Evolutionary conservation across 108 stramenopile genomes (phyloP).

Genomic region (Fragilaria radians): DNA sequence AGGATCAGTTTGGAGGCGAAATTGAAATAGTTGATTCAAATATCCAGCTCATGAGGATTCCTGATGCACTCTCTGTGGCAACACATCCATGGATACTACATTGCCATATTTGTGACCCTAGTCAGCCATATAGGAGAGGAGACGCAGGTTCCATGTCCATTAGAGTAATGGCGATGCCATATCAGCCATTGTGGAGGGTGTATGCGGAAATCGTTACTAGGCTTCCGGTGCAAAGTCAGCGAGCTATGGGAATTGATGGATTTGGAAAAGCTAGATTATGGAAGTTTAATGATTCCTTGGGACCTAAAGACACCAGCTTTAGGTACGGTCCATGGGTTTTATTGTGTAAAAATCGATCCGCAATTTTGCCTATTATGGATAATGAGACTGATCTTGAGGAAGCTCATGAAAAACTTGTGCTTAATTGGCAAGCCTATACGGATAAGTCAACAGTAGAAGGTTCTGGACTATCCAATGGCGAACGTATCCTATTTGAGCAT

Average conservation of each 20-base stretch:
- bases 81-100: constrained; percentile 82
- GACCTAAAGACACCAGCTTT: constrained; percentile 25
- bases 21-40: neutral
- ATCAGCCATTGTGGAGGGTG: constrained; percentile 78
- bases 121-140: constrained; percentile 75
- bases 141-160: constrained; percentile 76
- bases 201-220: constrained; percentile 62
- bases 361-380: constrained; percentile 25
- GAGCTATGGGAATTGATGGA: constrained; percentile 48
- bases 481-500: constrained; percentile 71
- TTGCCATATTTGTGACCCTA: constrained; percentile 72
- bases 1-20: neutral
- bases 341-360: constrained; percentile 61
- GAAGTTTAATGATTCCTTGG: constrained; percentile 30
- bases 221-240: constrained; percentile 50
- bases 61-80: constrained; percentile 43
- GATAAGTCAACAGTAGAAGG: constrained; percentile 69
- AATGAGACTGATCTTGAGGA: constrained; percentile 12
- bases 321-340: constrained; percentile 82
- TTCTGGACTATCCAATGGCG: constrained; percentile 51
- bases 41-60: constrained; percentile 41
- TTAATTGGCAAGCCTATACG: constrained; percentile 57
- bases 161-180: constrained; percentile 68
- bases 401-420: constrained; percentile 35
- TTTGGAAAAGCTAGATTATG: constrained; percentile 64